These are phyloP conservation scores for Xylariaceae sp. DNA, from an alignment of 2,329 filamentous ascomycete species.

Conservation along the genomic window DNA sequence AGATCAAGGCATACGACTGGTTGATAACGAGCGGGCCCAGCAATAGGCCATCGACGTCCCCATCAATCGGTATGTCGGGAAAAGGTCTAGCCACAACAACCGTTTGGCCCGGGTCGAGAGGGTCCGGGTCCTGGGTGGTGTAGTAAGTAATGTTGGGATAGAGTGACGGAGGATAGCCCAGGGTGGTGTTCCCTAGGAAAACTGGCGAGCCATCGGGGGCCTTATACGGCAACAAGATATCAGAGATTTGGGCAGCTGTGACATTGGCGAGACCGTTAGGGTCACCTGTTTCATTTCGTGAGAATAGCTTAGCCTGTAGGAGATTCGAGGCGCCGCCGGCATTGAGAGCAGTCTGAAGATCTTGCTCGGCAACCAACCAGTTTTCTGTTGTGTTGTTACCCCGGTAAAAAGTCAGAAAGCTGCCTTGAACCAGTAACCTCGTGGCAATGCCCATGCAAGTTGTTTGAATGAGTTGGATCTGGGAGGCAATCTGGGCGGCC, in stretches of 20 bases:
- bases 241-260: slow-evolving; percentile 45
- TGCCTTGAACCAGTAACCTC: slow-evolving; percentile 52
- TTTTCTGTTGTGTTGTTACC: slow-evolving; percentile 52
- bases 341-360: slow-evolving; percentile 65
- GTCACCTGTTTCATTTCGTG: slow-evolving; percentile 57
- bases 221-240: slow-evolving; percentile 57
- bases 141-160: slow-evolving; percentile 75
- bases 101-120: slow-evolving; percentile 36
- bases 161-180: slow-evolving; percentile 65
- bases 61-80: slow-evolving; percentile 44
- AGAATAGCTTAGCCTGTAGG: slow-evolving; percentile 68
- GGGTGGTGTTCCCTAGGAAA: slow-evolving; percentile 49
- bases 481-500: slow-evolving; percentile 71
- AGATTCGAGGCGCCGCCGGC: slow-evolving; percentile 48
- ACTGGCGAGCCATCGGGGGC: slow-evolving; percentile 52
- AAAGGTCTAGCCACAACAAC: slow-evolving; percentile 45
- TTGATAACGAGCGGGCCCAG: slow-evolving; percentile 73
- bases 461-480: slow-evolving; percentile 72
- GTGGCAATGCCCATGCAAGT: slow-evolving; percentile 68
- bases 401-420: slow-evolving; percentile 46
- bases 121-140: slow-evolving; percentile 39
- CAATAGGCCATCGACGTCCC: slow-evolving; percentile 53
- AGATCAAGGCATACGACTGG: slow-evolving; percentile 66
- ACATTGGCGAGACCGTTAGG: slow-evolving; percentile 54
- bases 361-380: slow-evolving; percentile 56